Evolutionary conservation across 2,329 filamentous ascomycete genomes (phyloP).

Genomic region (Ilyonectria robusta): DNA sequence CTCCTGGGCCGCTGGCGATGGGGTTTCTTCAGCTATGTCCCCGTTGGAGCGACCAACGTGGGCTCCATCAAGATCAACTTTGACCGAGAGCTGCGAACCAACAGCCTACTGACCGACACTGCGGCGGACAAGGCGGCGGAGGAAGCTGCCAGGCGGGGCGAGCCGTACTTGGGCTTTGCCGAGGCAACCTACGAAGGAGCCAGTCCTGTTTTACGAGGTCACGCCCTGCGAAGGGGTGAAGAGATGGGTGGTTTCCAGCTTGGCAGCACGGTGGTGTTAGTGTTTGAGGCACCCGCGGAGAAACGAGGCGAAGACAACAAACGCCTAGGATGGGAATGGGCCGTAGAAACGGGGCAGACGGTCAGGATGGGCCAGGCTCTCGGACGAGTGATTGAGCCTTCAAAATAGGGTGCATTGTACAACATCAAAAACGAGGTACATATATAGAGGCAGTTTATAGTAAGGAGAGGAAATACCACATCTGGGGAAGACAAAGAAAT

Average conservation of each 20-base stretch:
- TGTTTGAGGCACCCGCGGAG: slow-evolving; percentile 91
- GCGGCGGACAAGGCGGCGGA: slow-evolving; percentile 89
- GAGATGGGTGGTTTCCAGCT: slow-evolving; percentile 99
- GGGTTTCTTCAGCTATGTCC: slow-evolving; percentile 97
- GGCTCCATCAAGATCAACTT: slow-evolving; percentile 98
- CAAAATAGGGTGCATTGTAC: slow-evolving; percentile 29
- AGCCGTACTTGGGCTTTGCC: slow-evolving; percentile 90
- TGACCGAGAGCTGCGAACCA: slow-evolving; percentile 92
- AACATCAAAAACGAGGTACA: slow-evolving; percentile 24
- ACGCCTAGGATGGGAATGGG: slow-evolving; percentile 85
- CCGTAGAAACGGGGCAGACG: slow-evolving; percentile 86
- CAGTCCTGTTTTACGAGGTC: slow-evolving; percentile 82
- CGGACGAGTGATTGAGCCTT: slow-evolving; percentile 77
- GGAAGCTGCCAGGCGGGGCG: slow-evolving; percentile 80
- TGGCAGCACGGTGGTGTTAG: slow-evolving; percentile 93
- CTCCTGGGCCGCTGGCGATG: slow-evolving; percentile 94
- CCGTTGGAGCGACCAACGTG: slow-evolving; percentile 97
- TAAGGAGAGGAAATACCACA: slow-evolving; percentile 25
- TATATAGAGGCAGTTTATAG: slow-evolving; percentile 26
- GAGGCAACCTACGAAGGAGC: slow-evolving; percentile 91
- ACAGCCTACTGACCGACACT: slow-evolving; percentile 92
- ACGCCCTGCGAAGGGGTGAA: slow-evolving; percentile 88
- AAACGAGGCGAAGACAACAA: slow-evolving; percentile 65
- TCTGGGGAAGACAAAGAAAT: not conserved
- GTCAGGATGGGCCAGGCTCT: slow-evolving; percentile 92